These are phyloP conservation scores for Backusella mclennaniae DNA, from an alignment of 192 early-diverging fungal species.

Conservation along the genomic window DNA sequence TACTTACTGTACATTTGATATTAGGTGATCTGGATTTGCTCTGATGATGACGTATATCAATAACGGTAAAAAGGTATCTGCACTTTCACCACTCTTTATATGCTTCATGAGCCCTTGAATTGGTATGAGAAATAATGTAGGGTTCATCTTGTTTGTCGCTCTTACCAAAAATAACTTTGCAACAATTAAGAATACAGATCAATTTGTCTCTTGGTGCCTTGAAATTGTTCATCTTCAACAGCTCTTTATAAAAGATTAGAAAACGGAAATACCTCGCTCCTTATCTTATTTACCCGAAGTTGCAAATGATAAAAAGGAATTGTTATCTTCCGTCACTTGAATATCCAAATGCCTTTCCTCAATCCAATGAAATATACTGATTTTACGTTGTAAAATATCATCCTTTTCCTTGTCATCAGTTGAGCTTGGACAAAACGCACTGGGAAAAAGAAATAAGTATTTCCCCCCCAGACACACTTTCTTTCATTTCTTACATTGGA, in stretches of 20 bases:
- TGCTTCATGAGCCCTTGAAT: conserved; percentile 15
- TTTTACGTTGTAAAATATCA: conserved; percentile 70
- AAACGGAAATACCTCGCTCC: background rate
- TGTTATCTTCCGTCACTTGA: conserved; percentile 52
- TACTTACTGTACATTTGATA: conserved; percentile 78
- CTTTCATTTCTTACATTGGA: conserved; percentile 47
- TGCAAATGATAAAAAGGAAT: conserved; percentile 66
- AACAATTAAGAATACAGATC: conserved; percentile 83
- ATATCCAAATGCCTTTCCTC: conserved; percentile 73
- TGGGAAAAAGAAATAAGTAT: conserved; percentile 16
- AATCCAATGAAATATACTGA: conserved; percentile 74
- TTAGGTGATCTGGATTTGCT: conserved; percentile 68
- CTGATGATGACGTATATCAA: conserved; percentile 77
- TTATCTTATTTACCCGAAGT: conserved; percentile 41
- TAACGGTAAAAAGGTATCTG: conserved; percentile 74
- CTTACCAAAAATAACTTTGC: conserved; percentile 74
- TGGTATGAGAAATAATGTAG: too few relatives aligned
- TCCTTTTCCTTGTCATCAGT: conserved; percentile 78
- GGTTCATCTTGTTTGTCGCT: too few relatives aligned
- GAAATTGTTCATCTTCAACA: conserved; percentile 80
- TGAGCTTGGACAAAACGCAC: conserved; percentile 68
- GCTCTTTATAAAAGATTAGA: conserved; percentile 37
- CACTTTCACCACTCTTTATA: conserved; percentile 56
- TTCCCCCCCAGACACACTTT: background rate
- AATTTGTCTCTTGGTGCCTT: conserved; percentile 85